Conservation (phyloP, 1,284 basidiomycete genomes). For the Porogramme epimiltina region DNA sequence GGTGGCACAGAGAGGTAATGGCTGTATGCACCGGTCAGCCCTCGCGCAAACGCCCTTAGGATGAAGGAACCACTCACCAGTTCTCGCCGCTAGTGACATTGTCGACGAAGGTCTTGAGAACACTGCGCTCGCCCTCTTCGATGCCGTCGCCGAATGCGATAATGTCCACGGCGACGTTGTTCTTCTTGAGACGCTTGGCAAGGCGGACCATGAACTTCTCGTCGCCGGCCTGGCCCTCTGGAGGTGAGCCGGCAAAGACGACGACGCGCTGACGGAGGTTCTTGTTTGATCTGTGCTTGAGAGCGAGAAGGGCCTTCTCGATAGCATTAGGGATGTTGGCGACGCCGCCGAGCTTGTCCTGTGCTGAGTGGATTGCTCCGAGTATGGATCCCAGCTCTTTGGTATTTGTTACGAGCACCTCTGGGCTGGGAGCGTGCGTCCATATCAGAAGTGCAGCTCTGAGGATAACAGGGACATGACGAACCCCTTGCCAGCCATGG, state of each 20-base stretch:
- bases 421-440: constrained; percentile 73
- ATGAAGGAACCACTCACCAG: constrained; percentile 55
- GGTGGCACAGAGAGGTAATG: constrained; percentile 85
- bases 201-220: constrained; percentile 83
- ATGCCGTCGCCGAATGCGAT: constrained; percentile 80
- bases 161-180: constrained; percentile 96
- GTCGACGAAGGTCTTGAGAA: constrained; percentile 79
- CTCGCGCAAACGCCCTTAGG: background rate
- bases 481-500: constrained; percentile 94
- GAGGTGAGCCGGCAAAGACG: constrained; percentile 90
- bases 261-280: constrained; percentile 95
- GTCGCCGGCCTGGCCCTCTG: constrained; percentile 66
- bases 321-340: constrained; percentile 90
- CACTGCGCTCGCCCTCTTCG: constrained; percentile 62
- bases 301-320: constrained; percentile 91
- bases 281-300: constrained; percentile 99
- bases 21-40: constrained; percentile 40
- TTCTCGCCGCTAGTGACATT: constrained; percentile 80
- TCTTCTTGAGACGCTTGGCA: constrained; percentile 98
- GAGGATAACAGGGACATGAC: constrained; percentile 36
- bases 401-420: constrained; percentile 94
- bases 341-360: constrained; percentile 74
- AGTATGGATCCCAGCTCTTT: constrained; percentile 94
- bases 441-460: no score
- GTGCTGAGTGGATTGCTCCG: constrained; percentile 72